A percentile compares a stretch with the other conserved stretches of the same genome.
Evolutionary conservation across 148 eudicot species (phyloP).

Genomic region (Rhododendron simsii): DNA sequence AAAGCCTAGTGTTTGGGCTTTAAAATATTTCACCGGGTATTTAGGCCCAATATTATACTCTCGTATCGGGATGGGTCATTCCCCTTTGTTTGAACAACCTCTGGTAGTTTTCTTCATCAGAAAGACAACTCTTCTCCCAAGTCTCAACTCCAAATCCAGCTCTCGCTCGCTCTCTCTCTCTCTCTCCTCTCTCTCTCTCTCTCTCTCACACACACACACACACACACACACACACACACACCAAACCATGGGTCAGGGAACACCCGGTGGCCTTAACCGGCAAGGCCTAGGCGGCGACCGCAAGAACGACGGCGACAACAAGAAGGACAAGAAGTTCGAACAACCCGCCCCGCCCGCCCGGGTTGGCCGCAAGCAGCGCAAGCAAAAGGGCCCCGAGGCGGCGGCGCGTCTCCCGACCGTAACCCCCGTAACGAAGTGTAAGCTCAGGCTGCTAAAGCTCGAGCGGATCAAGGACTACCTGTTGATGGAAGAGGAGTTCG

Average conservation of each 20-base stretch:
- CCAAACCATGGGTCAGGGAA: conserved; percentile 66
- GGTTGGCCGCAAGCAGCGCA: conserved; percentile 88
- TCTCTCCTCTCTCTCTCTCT: background rate
- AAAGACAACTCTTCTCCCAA: background rate
- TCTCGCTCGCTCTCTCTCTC: background rate
- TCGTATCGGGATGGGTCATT: background rate
- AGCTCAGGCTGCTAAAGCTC: conserved; percentile 70
- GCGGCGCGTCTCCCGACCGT: conserved; percentile 75
- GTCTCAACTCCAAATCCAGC: background rate
- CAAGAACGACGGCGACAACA: conserved; percentile 54
- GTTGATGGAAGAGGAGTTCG: conserved; percentile 93
- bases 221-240: too few relatives aligned
- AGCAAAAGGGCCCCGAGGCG: conserved; percentile 75
- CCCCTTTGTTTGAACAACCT: background rate
- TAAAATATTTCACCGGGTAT: background rate
- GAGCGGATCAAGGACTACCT: conserved; percentile 82
- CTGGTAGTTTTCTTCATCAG: background rate
- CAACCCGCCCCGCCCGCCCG: conserved; percentile 87
- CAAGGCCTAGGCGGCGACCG: conserved; percentile 53
- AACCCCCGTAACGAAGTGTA: conserved; percentile 79
- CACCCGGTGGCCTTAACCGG: conserved; percentile 65
- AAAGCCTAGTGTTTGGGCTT: background rate
- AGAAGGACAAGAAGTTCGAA: conserved; percentile 82
- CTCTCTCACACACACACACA: background rate
- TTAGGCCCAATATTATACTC: background rate